Evolutionary conservation across 306 rosid species (phyloP).

Genomic region (Dicorynia guianensis): DNA sequence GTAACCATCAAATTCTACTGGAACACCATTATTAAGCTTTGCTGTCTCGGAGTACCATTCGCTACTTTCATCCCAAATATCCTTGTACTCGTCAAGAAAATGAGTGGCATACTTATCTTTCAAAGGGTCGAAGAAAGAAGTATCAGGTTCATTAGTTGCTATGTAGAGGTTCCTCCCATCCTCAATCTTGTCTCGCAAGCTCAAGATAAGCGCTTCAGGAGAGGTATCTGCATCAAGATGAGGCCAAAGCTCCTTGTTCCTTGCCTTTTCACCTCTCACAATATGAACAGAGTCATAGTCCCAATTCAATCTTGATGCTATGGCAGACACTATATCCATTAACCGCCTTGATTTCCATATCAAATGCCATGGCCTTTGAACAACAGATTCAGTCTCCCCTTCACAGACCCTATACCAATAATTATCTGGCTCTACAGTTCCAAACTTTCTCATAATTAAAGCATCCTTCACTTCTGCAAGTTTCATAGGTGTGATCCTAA

Average conservation of each 20-base stretch:
- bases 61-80: constrained; percentile 84
- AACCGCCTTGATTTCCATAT: constrained; percentile 93
- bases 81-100: constrained; percentile 90
- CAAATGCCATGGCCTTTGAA: constrained; percentile 96
- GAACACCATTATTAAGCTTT: constrained; percentile 68
- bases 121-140: constrained; percentile 79
- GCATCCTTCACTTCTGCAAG: constrained; percentile 74
- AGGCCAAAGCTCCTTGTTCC: constrained; percentile 94
- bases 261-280: constrained; percentile 94
- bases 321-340: constrained; percentile 91
- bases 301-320: constrained; percentile 87
- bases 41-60: constrained; percentile 87
- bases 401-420: constrained; percentile 98
- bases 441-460: constrained; percentile 90
- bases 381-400: constrained; percentile 88
- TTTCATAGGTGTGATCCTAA: constrained; percentile 84
- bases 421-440: constrained; percentile 91
- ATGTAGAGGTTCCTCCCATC: constrained; percentile 89
- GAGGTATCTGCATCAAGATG: constrained; percentile 90
- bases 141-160: constrained; percentile 83
- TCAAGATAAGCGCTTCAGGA: constrained; percentile 76
- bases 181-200: constrained; percentile 73
- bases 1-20: constrained; percentile 95
- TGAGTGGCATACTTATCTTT: constrained; percentile 89
- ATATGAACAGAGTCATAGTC: constrained; percentile 92